phyloP scores from a whole-genome alignment of 768 basidiomycete genomes.

The Suillus cothurnatus region DNA sequence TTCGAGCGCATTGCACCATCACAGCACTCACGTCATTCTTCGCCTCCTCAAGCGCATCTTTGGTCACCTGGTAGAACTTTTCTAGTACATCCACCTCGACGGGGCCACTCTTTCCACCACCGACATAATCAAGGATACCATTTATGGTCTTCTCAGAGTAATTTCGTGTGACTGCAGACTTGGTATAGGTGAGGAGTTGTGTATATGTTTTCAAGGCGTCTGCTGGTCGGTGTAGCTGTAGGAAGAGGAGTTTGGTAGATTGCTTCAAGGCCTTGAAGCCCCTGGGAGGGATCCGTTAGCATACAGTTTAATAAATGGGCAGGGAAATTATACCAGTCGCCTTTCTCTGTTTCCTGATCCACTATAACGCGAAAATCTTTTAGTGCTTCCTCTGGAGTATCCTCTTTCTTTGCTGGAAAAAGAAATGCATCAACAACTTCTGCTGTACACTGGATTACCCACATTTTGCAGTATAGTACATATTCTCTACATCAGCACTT shows the following conservation, averaged over 20 bases:
- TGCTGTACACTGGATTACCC: conserved; percentile 26
- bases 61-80: conserved; percentile 94
- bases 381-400: conserved; percentile 88
- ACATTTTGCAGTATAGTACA: conserved; percentile 99
- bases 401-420: conserved; percentile 83
- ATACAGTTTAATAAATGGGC: background rate
- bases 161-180: conserved; percentile 92
- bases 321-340: conserved; percentile 73
- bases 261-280: conserved; percentile 99
- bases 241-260: conserved; percentile 90
- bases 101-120: conserved; percentile 78
- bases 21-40: conserved; percentile 82
- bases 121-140: conserved; percentile 96
- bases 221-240: conserved; percentile 72
- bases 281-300: conserved; percentile 47
- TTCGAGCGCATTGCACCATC: background rate
- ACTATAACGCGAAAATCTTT: conserved; percentile 90
- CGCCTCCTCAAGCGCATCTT: conserved; percentile 86
- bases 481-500: conserved; percentile 92
- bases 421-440: background rate
- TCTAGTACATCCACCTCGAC: conserved; percentile 88
- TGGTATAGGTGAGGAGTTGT: conserved; percentile 89
- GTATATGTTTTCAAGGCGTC: conserved; percentile 88
- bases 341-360: conserved; percentile 87
- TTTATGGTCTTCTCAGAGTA: conserved; percentile 99